Base-by-base conservation (phyloP, 495 filamentous ascomycete species). In the Venustampulla echinocandica region DNA sequence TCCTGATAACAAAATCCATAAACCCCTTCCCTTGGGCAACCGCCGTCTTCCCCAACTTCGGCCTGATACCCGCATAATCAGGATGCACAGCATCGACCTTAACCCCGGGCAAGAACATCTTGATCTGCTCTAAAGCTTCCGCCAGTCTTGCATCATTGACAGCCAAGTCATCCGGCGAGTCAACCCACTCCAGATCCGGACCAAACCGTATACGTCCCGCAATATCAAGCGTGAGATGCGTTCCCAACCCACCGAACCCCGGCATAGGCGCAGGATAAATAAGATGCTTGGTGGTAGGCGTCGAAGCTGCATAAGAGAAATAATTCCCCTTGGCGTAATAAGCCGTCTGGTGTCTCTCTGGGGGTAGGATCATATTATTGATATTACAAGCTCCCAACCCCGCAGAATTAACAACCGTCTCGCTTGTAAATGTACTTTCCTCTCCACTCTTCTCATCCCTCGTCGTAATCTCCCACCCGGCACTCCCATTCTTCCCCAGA, bases 321-420 rank as follows among this genome's bases (percentile, higher is more conserved):
- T 98, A 98, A 10, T 87, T 89, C 0, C 92, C 92, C 67, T 97
- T 98, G 21, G 90, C 92, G 65, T 84, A 98, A 64, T 76, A 83
- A 2, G 86, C 75, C 10, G 63, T 74, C 13, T 68, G 62, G 41
- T 80, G 79, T 0, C 76, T 66, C 10, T 4, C 2, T 0, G 56
- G 22, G 0, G 86, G 84, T 0, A 90, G 73, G 21, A 98, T 74
- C 70, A 87, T 79, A 64, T 98, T 98, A 46, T 81, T 84, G 18
- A 97, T 69, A 10, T 59, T 64, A 32, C 85, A 82, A 9, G 92
- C 87, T 35, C 70, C 75, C 14, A 94, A 76, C 0, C 92, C 92
- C 0, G 89, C 90, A 7, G 84, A 80, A 66, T 97, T 98, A 47
- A 97, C 69, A 6, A 97, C 52, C 0, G 78, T 83, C 39, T 85